Conservation (phyloP, 768 basidiomycete species). For the Mycena kentingensis region DNA sequence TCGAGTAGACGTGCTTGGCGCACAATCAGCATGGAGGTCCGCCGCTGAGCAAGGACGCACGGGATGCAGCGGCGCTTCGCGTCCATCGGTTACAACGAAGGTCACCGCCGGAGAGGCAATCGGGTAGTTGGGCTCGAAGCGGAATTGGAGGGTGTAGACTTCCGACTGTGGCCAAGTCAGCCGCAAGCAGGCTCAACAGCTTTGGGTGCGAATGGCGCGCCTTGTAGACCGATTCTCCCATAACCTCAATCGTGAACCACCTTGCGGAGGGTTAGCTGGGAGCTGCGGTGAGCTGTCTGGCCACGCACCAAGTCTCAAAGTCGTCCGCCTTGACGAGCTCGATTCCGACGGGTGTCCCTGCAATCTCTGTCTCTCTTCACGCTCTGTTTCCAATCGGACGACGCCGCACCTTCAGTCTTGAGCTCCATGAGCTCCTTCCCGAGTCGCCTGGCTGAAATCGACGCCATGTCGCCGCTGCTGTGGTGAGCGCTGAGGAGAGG, state of each 20-base stretch:
- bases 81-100: constrained; percentile 69
- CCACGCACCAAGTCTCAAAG: constrained; percentile 64
- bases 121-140: constrained; percentile 81
- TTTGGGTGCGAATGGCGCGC: constrained; percentile 38
- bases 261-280: neutral
- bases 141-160: constrained; percentile 75
- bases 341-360: constrained; percentile 77
- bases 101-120: constrained; percentile 88
- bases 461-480: constrained; percentile 45
- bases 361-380: no score
- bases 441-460: constrained; percentile 64
- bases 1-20: constrained; percentile 79
- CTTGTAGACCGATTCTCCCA: constrained; percentile 81
- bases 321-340: constrained; percentile 73
- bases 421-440: constrained; percentile 75
- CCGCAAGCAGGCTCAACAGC: neutral
- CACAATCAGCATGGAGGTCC: constrained; percentile 11
- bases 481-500: neutral
- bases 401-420: no score
- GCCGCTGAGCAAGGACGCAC: constrained; percentile 44
- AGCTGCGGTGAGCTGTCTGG: neutral
- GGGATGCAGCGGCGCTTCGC: constrained; percentile 76
- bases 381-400: no score
- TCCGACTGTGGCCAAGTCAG: constrained; percentile 55
- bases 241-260: constrained; percentile 73